Evolutionary conservation across 2,329 filamentous ascomycete species (phyloP).

Genomic region (Ascochyta fabae): DNA sequence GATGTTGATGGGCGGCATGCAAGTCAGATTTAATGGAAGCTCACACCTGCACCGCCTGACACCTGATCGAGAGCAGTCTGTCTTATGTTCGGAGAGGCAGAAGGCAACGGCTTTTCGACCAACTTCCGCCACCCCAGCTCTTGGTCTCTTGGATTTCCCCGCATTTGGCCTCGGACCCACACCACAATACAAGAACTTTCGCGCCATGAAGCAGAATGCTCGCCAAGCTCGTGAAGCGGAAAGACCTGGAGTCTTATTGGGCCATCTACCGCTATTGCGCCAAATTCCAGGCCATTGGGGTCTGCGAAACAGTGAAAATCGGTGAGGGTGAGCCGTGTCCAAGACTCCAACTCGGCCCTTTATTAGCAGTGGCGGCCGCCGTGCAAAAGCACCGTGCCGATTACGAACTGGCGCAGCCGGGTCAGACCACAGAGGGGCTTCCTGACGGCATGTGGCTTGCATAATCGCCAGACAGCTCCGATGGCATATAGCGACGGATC

Average conservation of each 20-base stretch:
- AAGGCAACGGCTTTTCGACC: background rate
- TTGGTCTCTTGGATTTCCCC: constrained; percentile 11
- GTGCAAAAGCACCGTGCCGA: background rate
- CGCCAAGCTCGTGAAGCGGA: background rate
- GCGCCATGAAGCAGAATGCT: background rate
- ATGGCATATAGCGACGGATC: constrained; percentile 10
- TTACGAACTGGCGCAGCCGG: background rate
- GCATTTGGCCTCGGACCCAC: constrained; percentile 1
- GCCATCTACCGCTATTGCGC: background rate
- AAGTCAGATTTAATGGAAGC: background rate
- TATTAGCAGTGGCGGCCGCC: constrained; percentile 8
- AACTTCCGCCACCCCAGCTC: background rate
- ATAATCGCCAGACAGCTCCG: constrained; percentile 3
- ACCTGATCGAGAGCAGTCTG: background rate
- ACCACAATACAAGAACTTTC: background rate
- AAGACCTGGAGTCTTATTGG: background rate
- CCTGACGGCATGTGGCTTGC: constrained; percentile 13
- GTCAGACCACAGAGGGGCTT: background rate
- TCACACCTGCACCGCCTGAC: background rate
- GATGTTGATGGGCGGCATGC: background rate
- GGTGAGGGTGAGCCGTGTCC: constrained; percentile 7
- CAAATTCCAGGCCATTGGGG: background rate
- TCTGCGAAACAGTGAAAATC: background rate
- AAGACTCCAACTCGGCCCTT: constrained; percentile 5
- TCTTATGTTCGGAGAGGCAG: background rate